Conservation (phyloP, 768 basidiomycete species). For the Tephrocybe sp. region DNA sequence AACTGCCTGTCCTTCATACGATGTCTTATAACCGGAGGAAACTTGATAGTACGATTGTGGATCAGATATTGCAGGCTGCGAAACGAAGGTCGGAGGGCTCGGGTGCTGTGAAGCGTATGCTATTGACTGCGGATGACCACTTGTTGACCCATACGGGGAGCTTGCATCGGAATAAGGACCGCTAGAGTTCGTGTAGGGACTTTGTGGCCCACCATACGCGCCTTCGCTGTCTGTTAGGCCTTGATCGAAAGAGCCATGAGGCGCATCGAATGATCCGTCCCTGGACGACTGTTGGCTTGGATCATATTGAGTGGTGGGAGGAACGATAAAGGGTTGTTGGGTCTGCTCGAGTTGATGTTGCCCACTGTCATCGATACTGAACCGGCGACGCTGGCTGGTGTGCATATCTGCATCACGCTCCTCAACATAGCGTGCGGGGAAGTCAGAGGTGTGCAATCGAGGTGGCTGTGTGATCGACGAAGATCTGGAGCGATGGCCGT, state of each 20-base stretch:
- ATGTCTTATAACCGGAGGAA: slow-evolving; percentile 12
- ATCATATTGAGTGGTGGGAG: slow-evolving; percentile 5
- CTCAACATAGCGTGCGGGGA: slow-evolving; percentile 15
- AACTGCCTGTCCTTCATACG: slow-evolving; percentile 15
- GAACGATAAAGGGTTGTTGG: slow-evolving; percentile 13
- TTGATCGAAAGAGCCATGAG: slow-evolving; percentile 15
- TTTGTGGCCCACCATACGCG: slow-evolving; percentile 13
- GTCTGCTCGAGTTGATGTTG: slow-evolving; percentile 15
- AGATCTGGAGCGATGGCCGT: slow-evolving; percentile 25
- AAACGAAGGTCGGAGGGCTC: slow-evolving; percentile 27
- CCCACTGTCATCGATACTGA: slow-evolving; percentile 18
- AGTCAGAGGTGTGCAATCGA: slow-evolving; percentile 19
- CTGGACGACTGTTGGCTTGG: slow-evolving; percentile 17
- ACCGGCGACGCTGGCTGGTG: slow-evolving; percentile 17
- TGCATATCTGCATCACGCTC: slow-evolving; percentile 8
- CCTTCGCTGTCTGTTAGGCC: slow-evolving; percentile 1
- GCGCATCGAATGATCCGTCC: slow-evolving; percentile 21
- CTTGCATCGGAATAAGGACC: slow-evolving; percentile 24
- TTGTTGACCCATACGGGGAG: slow-evolving; percentile 28
- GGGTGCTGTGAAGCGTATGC: slow-evolving; percentile 23
- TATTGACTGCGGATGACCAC: slow-evolving; percentile 25
- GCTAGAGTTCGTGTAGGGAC: slow-evolving; percentile 29
- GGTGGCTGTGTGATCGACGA: slow-evolving; percentile 22
- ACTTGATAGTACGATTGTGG: slow-evolving; percentile 21
- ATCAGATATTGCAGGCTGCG: slow-evolving; percentile 14